Evolutionary conservation across 352 stramenopile species (phyloP).

Genomic region (Pilasporangium apinafurcum): DNA sequence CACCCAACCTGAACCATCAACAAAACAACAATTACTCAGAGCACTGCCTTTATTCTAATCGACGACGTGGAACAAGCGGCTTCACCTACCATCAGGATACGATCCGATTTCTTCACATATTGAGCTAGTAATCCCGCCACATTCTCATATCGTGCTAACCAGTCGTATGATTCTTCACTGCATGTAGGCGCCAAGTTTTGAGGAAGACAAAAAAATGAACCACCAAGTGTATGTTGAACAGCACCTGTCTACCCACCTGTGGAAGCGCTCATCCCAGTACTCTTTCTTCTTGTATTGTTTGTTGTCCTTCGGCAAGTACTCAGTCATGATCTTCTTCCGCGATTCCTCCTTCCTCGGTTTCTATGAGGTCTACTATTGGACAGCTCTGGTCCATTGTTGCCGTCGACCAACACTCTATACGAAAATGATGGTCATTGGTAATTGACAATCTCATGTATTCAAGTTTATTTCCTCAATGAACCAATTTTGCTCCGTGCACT

Average conservation of each 20-base stretch:
- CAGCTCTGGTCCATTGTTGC: too few species aligned
- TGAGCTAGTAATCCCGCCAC: conserved; percentile 29
- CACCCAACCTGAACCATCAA: conserved; percentile 55
- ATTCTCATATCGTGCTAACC: conserved; percentile 50
- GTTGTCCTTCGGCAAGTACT: conserved; percentile 42
- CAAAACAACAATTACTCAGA: neutral
- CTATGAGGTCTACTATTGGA: too few species aligned
- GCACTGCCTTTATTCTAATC: neutral
- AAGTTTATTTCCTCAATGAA: too few species aligned
- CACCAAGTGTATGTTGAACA: too few species aligned
- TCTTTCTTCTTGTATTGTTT: conserved; percentile 50
- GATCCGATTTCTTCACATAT: conserved; percentile 29
- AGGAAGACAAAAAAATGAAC: too few species aligned
- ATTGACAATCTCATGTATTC: too few species aligned
- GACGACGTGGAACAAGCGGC: neutral
- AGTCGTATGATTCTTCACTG: conserved; percentile 77
- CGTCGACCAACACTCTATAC: too few species aligned
- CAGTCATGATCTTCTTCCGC: conserved; percentile 28
- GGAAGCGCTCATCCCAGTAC: conserved; percentile 75
- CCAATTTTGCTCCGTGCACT: too few species aligned
- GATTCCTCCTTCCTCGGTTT: too few species aligned
- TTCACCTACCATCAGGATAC: conserved; percentile 40
- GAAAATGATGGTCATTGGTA: too few species aligned
- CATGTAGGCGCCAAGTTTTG: neutral
- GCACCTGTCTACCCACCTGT: conserved; percentile 13